Evolutionary conservation across 1,139 yeast species (phyloP), one percentile per base, ranked within the genome.

Genomic region (Yamadazyma taylorii): DNA sequence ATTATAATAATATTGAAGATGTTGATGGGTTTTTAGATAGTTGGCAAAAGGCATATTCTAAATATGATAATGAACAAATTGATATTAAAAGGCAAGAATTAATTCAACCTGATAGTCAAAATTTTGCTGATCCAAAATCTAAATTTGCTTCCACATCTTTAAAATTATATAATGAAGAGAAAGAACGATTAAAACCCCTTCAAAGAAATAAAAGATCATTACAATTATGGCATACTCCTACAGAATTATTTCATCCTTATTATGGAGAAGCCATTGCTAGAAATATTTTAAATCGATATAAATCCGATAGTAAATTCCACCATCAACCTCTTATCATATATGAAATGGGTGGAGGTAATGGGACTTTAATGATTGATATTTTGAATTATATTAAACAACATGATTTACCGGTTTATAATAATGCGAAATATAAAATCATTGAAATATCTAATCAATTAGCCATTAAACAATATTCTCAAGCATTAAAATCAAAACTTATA

Each of bases 311-410:
- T n/a, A 44, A 50, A 25, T 81, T 76, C 45, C 86, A 87, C 0
- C 77, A 78, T 47, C 64, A 75, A 25, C 88, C 82, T 48, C 65
- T 87, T 34, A 69, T 80, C 6, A 84, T 87, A 11, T 88, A 86
- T 59, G 96, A 88, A 61, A 79, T 86, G 74, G 96, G 96, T 40
- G 95, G 92, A 25, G 96, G 96, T 47, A 87, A 87, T 52, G 95
- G 95, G 37, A 87, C 95, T 0, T 60, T 87, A 40, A 87, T 87
- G 96, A 61, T 77, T 41, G 83, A 87, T 52, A 76, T 87, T n/a
- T 61, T 87, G 47, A 81, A 81, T 51, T 87, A 73, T 53, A 74
- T 87, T 43, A 70, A 78, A 43, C 64, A 63, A 17, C 66, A 73
- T 14, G 84, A 83, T 44, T 92, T 95, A 0, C 89, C 84, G 30